Conservation (phyloP, 345 rosid species). For the Hevea brasiliensis region DNA sequence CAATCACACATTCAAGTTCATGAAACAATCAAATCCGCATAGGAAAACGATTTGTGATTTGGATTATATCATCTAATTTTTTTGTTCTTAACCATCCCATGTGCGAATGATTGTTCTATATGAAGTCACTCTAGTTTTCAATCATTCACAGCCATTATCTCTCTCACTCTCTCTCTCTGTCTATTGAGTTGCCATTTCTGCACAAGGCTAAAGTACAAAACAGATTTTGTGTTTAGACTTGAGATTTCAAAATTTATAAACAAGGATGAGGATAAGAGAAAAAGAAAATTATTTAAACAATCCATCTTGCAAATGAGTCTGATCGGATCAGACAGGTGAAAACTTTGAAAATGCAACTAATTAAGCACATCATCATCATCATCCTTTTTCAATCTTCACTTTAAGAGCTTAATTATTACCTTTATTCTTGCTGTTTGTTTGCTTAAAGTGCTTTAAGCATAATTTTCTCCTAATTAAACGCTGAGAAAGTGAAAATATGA, state of each 20-base stretch:
- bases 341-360: too few species aligned
- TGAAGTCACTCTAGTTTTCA: constrained; percentile 27
- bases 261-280: too few species aligned
- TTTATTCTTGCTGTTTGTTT: constrained; percentile 12
- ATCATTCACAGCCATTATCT: constrained; percentile 13
- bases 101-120: constrained; percentile 33
- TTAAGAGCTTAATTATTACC: constrained; percentile 2
- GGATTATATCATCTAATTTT: constrained; percentile 20
- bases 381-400: background rate
- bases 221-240: too few species aligned
- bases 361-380: too few species aligned
- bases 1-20: constrained; percentile 24
- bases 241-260: too few species aligned
- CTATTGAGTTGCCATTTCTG: too few species aligned
- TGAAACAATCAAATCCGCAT: constrained; percentile 19
- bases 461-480: constrained; percentile 5
- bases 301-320: too few species aligned
- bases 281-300: too few species aligned
- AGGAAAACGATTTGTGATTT: constrained; percentile 26
- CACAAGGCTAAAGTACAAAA: too few species aligned
- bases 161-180: too few species aligned
- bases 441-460: constrained; percentile 12
- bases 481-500: background rate
- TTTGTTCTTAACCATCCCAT: constrained; percentile 13
- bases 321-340: too few species aligned